Percentiles rank a stretch among this genome's conserved stretches.
Evolutionary conservation across 441 rosid genomes (phyloP).

Genomic region (Pelargonium fulgidum): DNA sequence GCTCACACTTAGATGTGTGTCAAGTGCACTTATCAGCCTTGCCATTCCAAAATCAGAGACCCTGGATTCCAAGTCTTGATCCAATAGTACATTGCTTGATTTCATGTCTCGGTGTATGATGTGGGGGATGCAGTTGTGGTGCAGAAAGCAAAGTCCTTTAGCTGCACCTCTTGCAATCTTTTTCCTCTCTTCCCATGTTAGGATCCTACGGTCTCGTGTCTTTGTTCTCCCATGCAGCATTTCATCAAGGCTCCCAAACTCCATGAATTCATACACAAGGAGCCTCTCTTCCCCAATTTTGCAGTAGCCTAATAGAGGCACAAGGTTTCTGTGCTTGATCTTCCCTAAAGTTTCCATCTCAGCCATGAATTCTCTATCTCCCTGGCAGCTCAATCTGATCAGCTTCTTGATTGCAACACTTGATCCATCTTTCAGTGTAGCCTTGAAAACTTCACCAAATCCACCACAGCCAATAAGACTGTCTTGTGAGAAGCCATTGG

Average conservation of each 20-base stretch:
- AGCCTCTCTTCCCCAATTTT: constrained; percentile 87
- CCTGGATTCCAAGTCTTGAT: constrained; percentile 83
- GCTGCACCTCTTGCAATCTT: constrained; percentile 92
- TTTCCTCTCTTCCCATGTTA: constrained; percentile 79
- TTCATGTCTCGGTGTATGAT: constrained; percentile 95
- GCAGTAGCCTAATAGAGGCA: constrained; percentile 86
- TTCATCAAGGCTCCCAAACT: constrained; percentile 82
- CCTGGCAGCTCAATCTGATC: constrained; percentile 80
- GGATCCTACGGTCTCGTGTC: constrained; percentile 43
- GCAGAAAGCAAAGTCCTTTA: constrained; percentile 84
- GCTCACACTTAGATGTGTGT: constrained; percentile 90
- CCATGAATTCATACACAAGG: constrained; percentile 88
- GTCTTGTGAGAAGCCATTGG: constrained; percentile 79
- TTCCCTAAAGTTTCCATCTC: constrained; percentile 95
- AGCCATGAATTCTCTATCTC: constrained; percentile 93
- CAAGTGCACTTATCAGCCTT: constrained; percentile 87
- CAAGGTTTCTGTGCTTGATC: constrained; percentile 85
- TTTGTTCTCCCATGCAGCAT: constrained; percentile 78
- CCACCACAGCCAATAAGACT: constrained; percentile 87
- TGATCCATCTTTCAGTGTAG: constrained; percentile 79
- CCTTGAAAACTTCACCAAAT: constrained; percentile 92
- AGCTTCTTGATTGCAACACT: constrained; percentile 95
- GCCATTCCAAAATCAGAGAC: constrained; percentile 98
- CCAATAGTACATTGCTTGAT: constrained; percentile 80
- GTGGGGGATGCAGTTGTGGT: constrained; percentile 97